A percentile compares a stretch with the other conserved stretches of the same genome.
Evolutionary conservation across 78 protist species (phyloP).

Genomic region (Cavenderia fasciculata): DNA sequence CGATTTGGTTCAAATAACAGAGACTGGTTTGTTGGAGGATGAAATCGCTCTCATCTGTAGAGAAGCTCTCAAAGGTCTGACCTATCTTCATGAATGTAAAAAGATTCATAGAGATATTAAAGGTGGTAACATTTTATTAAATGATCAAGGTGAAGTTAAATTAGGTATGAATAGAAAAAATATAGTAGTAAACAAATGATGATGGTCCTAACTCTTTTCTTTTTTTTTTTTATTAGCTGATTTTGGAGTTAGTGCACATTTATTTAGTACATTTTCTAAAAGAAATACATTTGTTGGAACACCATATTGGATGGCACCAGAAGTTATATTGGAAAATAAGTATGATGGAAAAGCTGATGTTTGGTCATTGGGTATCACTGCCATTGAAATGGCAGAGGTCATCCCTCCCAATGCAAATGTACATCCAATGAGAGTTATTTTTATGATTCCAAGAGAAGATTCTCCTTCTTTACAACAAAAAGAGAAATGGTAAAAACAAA

Average conservation of each 20-base stretch:
- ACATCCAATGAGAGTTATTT: slow-evolving; percentile 89
- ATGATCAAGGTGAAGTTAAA: slow-evolving; percentile 93
- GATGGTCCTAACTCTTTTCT: not conserved
- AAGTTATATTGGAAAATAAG: slow-evolving; percentile 79
- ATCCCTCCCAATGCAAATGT: slow-evolving; percentile 89
- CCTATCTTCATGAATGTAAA: slow-evolving; percentile 63
- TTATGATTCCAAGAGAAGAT: slow-evolving; percentile 86
- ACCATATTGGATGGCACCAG: slow-evolving; percentile 93
- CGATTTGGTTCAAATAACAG: slow-evolving; percentile 83
- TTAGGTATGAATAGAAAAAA: slow-evolving; percentile 53
- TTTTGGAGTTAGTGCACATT: slow-evolving; percentile 82
- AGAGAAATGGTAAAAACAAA: too few species aligned
- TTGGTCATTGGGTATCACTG: slow-evolving; percentile 94
- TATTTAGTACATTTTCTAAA: slow-evolving; percentile 83
- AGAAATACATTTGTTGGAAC: slow-evolving; percentile 95
- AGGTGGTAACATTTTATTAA: slow-evolving; percentile 93
- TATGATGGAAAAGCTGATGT: slow-evolving; percentile 88
- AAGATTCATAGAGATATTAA: slow-evolving; percentile 98
- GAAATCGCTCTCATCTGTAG: slow-evolving; percentile 89
- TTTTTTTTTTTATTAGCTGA: slow-evolving; percentile 14
- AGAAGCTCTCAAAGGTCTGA: slow-evolving; percentile 85
- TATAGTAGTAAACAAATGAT: slow-evolving; percentile 90
- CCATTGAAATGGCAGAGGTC: slow-evolving; percentile 89
- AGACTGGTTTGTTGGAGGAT: slow-evolving; percentile 77
- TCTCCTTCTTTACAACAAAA: slow-evolving; percentile 81